Percentiles rank a stretch among this genome's conserved stretches.
These are phyloP conservation scores for Colletotrichum abscissum DNA, from an alignment of 2,329 filamentous ascomycete species.

Conservation along the genomic window DNA sequence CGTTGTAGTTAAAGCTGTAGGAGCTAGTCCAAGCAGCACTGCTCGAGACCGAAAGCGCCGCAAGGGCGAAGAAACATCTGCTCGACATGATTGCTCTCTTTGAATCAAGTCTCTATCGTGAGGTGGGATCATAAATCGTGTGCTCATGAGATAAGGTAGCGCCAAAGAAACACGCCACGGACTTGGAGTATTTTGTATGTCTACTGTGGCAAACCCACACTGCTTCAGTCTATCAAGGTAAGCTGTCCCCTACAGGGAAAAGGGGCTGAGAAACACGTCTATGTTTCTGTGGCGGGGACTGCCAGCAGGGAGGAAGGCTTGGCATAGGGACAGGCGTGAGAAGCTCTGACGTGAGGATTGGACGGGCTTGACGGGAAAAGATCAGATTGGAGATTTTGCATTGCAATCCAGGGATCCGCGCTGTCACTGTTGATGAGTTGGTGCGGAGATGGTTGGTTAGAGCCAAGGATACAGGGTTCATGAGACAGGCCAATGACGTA, in stretches of 20 bases:
- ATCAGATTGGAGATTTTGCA: neutral
- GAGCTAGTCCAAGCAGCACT: neutral
- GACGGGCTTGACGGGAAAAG: neutral
- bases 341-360: neutral
- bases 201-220: neutral
- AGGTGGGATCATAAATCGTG: neutral
- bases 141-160: too few relatives aligned
- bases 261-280: neutral
- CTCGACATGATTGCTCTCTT: neutral
- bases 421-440: neutral
- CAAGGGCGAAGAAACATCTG: neutral
- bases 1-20: slow-evolving; percentile 41
- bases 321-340: neutral
- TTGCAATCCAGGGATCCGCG: neutral
- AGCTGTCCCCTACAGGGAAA: neutral
- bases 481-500: neutral
- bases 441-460: neutral
- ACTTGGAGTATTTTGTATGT: neutral
- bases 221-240: neutral
- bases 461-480: slow-evolving; percentile 8
- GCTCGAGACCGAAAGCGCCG: neutral
- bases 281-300: neutral
- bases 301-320: neutral
- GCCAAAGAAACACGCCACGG: neutral
- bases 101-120: neutral